phyloP scores from a whole-genome alignment of 768 basidiomycete species.

The Boletus vinaceobasis region DNA sequence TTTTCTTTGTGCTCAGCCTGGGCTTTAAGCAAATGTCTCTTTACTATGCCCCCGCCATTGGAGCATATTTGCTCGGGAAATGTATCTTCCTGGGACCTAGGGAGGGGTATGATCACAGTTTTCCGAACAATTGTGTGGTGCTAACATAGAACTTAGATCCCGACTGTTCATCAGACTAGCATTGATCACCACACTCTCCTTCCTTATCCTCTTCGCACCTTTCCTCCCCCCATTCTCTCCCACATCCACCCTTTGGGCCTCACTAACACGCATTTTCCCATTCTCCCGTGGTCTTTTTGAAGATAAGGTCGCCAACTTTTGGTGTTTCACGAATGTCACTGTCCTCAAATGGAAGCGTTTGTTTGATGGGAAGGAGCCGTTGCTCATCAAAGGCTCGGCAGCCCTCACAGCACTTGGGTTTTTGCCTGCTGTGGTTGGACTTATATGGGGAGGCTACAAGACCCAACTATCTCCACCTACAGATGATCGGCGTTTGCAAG shows the following conservation, averaged over 20 bases:
- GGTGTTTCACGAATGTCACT: constrained; percentile 86
- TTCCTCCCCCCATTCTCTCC: constrained; percentile 71
- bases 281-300: constrained; percentile 89
- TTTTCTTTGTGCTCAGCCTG: constrained; percentile 80
- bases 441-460: constrained; percentile 38
- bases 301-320: constrained; percentile 96
- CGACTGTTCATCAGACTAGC: constrained; percentile 67
- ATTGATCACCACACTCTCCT: constrained; percentile 55
- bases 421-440: constrained; percentile 52
- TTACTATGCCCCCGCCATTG: constrained; percentile 92
- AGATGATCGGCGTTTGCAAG: background rate
- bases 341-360: constrained; percentile 74
- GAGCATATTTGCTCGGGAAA: constrained; percentile 85
- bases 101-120: constrained; percentile 53
- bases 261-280: constrained; percentile 83
- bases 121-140: background rate
- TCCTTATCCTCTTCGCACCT: constrained; percentile 71
- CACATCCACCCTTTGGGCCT: constrained; percentile 48
- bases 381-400: constrained; percentile 65
- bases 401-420: constrained; percentile 69
- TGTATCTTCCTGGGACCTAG: constrained; percentile 75
- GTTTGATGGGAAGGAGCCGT: constrained; percentile 37
- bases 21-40: constrained; percentile 96
- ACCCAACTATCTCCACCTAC: constrained; percentile 15
- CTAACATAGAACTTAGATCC: constrained; percentile 26